A percentile compares a stretch with the other conserved stretches of the same genome.
These are phyloP conservation scores for Picocystis sp. DNA, from an alignment of 163 green algal genomes.

Conservation along the genomic window DNA sequence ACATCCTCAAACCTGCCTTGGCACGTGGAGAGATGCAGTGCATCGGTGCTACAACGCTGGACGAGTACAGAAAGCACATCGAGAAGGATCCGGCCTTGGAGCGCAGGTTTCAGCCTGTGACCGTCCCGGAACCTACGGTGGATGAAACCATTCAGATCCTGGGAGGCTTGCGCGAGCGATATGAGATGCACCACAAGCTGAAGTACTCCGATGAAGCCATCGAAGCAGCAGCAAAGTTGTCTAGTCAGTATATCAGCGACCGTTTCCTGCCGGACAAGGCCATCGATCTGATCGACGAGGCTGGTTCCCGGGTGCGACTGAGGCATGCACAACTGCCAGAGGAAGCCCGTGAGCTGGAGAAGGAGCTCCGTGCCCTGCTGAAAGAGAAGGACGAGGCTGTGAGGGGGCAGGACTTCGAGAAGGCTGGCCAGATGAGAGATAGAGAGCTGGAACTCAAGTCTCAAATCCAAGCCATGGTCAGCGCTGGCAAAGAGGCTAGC, in stretches of 20 bases:
- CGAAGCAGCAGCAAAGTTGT: slow-evolving; percentile 25
- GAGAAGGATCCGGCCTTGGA: slow-evolving; percentile 54
- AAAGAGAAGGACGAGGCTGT: slow-evolving; percentile 93
- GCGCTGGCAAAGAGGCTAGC: slow-evolving; percentile 15
- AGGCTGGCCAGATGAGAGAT: slow-evolving; percentile 83
- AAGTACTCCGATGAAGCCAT: slow-evolving; percentile 23
- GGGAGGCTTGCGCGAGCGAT: slow-evolving; percentile 26
- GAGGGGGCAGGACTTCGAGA: slow-evolving; percentile 93
- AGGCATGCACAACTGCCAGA: slow-evolving; percentile 23
- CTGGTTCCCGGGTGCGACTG: slow-evolving; percentile 44
- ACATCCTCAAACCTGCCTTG: slow-evolving; percentile 61
- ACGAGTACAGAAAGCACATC: slow-evolving; percentile 46
- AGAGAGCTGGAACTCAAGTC: slow-evolving; percentile 49
- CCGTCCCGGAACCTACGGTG: slow-evolving; percentile 11
- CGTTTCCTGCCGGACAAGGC: slow-evolving; percentile 52
- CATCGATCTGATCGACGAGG: slow-evolving; percentile 47
- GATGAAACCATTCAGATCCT: slow-evolving; percentile 27
- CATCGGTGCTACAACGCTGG: slow-evolving; percentile 34
- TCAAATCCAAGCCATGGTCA: slow-evolving; percentile 42
- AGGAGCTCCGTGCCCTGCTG: slow-evolving; percentile 80
- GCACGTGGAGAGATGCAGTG: slow-evolving; percentile 37
- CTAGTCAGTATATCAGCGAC: slow-evolving; percentile 62
- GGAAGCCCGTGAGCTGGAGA: slow-evolving; percentile 53
- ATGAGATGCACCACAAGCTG: slow-evolving; percentile 36
- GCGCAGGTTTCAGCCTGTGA: slow-evolving; percentile 38